Evolutionary conservation across 2,329 filamentous ascomycete species (phyloP).

Genomic region (Trichoderma asperellum): DNA sequence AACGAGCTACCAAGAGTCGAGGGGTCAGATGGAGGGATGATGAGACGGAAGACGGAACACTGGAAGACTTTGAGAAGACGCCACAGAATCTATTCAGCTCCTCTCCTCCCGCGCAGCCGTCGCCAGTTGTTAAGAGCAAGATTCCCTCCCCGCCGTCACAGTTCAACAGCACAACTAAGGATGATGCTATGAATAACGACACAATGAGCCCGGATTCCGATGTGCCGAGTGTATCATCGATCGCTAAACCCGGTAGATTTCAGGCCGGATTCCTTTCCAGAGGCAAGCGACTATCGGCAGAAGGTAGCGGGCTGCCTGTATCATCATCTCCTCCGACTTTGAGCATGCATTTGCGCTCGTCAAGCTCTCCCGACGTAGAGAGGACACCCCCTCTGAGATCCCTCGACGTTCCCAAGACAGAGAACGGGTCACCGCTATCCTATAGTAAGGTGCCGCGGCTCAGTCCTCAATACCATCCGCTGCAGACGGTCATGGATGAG

Average conservation of each 20-base stretch:
- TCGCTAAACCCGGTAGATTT: constrained; percentile 72
- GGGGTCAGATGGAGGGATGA: constrained; percentile 94
- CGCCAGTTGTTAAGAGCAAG: constrained; percentile 38
- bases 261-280: constrained; percentile 84
- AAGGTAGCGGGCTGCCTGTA: constrained; percentile 64
- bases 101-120: constrained; percentile 57
- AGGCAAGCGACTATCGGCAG: constrained; percentile 43
- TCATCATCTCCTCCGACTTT: constrained; percentile 58
- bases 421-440: constrained; percentile 51
- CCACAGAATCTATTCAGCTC: constrained; percentile 67
- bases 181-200: constrained; percentile 45
- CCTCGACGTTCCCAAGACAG: constrained; percentile 55
- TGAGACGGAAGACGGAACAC: constrained; percentile 75
- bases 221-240: constrained; percentile 35
- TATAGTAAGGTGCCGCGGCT: constrained; percentile 30
- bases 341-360: constrained; percentile 60
- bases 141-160: constrained; percentile 37
- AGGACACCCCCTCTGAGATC: constrained; percentile 52
- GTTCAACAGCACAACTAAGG: constrained; percentile 24
- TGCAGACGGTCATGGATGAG: constrained; percentile 52
- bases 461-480: constrained; percentile 34
- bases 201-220: constrained; percentile 62
- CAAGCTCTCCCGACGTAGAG: constrained; percentile 42
- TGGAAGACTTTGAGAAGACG: constrained; percentile 91
- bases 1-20: constrained; percentile 70